Evolutionary conservation across 306 rosid species (phyloP).

Genomic region (Gastrolobium bilobum): DNA sequence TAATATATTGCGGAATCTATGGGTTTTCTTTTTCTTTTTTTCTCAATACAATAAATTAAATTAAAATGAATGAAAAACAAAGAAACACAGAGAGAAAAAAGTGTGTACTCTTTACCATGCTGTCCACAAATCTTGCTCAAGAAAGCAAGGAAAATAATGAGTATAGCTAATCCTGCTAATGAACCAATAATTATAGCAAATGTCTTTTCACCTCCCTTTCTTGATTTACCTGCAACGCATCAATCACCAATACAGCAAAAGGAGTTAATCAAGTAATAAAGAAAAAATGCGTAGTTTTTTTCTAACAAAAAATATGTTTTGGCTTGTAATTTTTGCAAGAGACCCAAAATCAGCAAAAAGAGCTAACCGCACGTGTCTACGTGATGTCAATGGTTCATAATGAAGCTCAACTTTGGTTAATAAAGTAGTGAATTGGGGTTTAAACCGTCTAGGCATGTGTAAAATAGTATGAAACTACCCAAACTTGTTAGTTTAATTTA

Average conservation of each 20-base stretch:
- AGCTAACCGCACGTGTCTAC: no score
- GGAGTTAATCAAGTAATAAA: background rate
- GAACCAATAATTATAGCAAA: conserved; percentile 83
- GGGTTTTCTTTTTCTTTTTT: background rate
- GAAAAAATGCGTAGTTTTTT: background rate
- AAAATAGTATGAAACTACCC: no score
- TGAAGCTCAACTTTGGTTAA: no score
- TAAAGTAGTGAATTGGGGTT: no score
- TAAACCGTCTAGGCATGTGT: no score
- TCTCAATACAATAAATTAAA: background rate
- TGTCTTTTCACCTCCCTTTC: conserved; percentile 67
- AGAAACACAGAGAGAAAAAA: background rate
- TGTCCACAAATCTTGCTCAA: conserved; percentile 57
- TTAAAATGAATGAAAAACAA: background rate
- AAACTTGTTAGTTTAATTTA: no score
- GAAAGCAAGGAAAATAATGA: conserved; percentile 76
- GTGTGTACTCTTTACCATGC: conserved; percentile 52
- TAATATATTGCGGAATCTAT: conserved; percentile 11
- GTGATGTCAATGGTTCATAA: no score
- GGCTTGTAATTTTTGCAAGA: no score
- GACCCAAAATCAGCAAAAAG: no score
- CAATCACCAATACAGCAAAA: background rate
- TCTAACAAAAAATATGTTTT: background rate
- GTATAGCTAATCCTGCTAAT: conserved; percentile 80
- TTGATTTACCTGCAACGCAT: conserved; percentile 62